Percentiles rank a stretch among this genome's conserved stretches.
Conservation (phyloP, 441 rosid genomes). For the Jatropha multifida region DNA sequence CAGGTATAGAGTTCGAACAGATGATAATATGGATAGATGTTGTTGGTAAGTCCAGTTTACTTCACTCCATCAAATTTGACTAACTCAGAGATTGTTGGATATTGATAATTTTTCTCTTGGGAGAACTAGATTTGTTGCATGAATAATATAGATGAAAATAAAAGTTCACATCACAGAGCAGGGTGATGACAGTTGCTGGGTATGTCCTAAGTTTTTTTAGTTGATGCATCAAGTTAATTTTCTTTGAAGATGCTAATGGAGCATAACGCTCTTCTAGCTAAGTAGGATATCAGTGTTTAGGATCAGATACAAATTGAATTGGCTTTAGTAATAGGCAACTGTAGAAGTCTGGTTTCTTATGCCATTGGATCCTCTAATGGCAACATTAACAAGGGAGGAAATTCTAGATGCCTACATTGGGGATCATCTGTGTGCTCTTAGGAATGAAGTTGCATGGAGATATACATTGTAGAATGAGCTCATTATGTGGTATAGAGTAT, state of each 20-base stretch:
- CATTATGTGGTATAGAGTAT: not conserved
- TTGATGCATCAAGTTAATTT: not conserved
- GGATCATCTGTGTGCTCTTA: not conserved
- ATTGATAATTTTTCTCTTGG: not conserved
- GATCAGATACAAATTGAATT: not conserved
- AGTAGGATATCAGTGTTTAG: not conserved
- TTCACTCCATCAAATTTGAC: not conserved
- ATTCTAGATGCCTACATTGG: not conserved
- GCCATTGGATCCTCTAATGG: not conserved
- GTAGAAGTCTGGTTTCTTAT: not conserved
- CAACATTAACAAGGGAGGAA: not conserved
- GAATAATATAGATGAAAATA: not conserved
- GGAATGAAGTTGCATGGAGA: not conserved
- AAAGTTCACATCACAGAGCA: not conserved
- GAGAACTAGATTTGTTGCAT: not conserved
- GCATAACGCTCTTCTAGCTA: not conserved
- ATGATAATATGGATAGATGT: not conserved
- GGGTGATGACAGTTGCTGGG: not conserved
- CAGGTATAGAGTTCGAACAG: not conserved
- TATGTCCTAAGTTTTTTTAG: not conserved
- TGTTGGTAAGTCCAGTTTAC: not conserved
- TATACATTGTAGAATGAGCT: not conserved
- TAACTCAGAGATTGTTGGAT: not conserved
- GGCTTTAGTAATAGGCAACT: not conserved
- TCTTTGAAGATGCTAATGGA: not conserved